A percentile compares a stretch with the other conserved stretches of the same genome.
phyloP scores from a whole-genome alignment of 1,284 basidiomycete species.

The Ceratobasidium sp. region DNA sequence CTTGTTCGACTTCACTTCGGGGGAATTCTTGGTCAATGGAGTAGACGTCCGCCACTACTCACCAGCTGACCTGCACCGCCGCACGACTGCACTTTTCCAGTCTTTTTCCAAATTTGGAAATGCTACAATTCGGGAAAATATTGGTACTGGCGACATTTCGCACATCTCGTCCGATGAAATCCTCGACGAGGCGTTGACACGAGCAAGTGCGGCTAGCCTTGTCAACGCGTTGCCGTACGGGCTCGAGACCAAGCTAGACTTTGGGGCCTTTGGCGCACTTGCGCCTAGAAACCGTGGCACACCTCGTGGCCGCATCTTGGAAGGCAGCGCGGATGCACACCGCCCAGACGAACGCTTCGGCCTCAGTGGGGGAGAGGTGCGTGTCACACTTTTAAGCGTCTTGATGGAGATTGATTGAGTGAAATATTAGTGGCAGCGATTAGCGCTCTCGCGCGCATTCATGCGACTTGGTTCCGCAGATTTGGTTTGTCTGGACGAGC shows the following conservation, averaged over 20 bases:
- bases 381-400: background rate
- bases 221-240: conserved; percentile 74
- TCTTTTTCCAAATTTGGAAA: conserved; percentile 79
- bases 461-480: conserved; percentile 83
- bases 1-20: conserved; percentile 77
- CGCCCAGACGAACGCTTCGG: conserved; percentile 33
- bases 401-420: conserved; percentile 42
- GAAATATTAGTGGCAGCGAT: conserved; percentile 80
- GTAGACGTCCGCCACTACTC: conserved; percentile 72
- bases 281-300: conserved; percentile 27
- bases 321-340: conserved; percentile 19
- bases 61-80: conserved; percentile 77
- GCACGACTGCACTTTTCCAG: conserved; percentile 83
- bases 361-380: conserved; percentile 40
- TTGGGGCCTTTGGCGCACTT: conserved; percentile 63
- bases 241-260: conserved; percentile 74
- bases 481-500: conserved; percentile 78
- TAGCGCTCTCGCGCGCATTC: conserved; percentile 85
- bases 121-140: conserved; percentile 79
- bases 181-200: conserved; percentile 70
- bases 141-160: conserved; percentile 77
- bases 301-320: conserved; percentile 20
- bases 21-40: conserved; percentile 76
- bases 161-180: conserved; percentile 57
- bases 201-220: conserved; percentile 75